Base-by-base conservation (phyloP, 108 stramenopile species). In the Poteriospumella lacustris region DNA sequence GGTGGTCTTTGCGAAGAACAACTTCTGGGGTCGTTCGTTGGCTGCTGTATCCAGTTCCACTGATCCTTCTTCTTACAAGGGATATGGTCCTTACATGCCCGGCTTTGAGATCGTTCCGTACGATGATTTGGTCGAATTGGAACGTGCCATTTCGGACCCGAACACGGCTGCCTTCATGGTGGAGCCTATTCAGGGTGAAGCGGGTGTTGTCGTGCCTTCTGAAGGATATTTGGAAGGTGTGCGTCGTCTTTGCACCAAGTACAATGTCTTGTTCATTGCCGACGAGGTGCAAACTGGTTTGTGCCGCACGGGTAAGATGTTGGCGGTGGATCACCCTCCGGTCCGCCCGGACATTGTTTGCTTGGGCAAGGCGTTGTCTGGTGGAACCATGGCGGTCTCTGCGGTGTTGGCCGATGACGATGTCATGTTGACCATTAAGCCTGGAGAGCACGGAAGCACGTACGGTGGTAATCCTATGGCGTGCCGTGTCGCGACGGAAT, bases 261-360 rank as follows among this genome's bases (percentile, higher is more conserved):
- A 97, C 91, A 95, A 94, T 76, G 91, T 97, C 15, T 89, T 99
- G 26, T 59, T 97, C 76, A 97, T 99, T 79, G 94, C 93, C 42
- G 98, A 99, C 87, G 98, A 99, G 85, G 96, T 99, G 0, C 98
- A 99, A 85, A 97, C 96, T 0, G 98, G 98, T n/a, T 79, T 99
- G 39, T 92, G 94, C 39, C 89, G 98, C 2, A 96, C 96, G 31
- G 98, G 98, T 29, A 88, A 90, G 68, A 83, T 89, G 78, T 85
- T 99, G 77, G 94, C 94, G 12, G 89, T 89, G 9, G 93, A 97
- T 79, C 89, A 93, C 83, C 94, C 96, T 76, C 85, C 80, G 26
- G 90, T 93, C 78, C 87, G 91, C 73, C 98, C 98, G 28, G 98
- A 99, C 82, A 94, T 99, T 58, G 81, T 99, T 28, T 78, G 29